Evolutionary conservation across 495 filamentous ascomycete species (phyloP).

Genomic region (Penicilliopsis zonata): DNA sequence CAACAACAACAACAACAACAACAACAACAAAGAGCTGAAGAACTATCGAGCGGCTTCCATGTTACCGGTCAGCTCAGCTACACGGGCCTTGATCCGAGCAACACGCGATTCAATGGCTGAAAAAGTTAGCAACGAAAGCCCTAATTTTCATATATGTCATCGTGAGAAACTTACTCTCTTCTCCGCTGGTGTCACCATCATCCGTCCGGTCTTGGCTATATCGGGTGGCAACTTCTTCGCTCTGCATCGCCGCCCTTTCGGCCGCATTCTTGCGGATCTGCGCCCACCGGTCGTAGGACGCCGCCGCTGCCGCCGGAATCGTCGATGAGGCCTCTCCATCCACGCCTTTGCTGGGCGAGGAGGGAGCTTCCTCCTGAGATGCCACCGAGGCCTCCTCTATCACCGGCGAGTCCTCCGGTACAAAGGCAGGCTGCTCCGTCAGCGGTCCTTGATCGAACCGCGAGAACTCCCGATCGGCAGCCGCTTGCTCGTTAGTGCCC

Average conservation of each 20-base stretch:
- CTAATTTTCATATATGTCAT: not conserved
- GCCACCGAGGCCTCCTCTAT: not conserved
- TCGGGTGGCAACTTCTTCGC: constrained; percentile 39
- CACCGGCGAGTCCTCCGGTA: constrained; percentile 51
- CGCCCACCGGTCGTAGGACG: constrained; percentile 69
- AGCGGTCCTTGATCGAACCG: constrained; percentile 88
- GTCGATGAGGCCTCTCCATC: constrained; percentile 10
- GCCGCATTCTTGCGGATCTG: constrained; percentile 92
- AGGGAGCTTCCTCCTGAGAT: not conserved
- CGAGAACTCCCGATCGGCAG: constrained; percentile 61
- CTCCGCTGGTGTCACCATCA: constrained; percentile 81
- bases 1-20: not conserved
- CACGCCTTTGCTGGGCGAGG: not conserved
- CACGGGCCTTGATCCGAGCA: constrained; percentile 92
- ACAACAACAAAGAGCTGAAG: not conserved
- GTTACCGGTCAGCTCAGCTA: constrained; percentile 84
- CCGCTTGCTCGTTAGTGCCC: constrained; percentile 50
- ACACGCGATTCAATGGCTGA: constrained; percentile 89
- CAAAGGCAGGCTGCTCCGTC: constrained; percentile 73
- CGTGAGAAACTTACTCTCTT: constrained; percentile 68
- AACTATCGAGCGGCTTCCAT: constrained; percentile 41
- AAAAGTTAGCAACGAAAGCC: constrained; percentile 4
- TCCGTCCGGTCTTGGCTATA: constrained; percentile 44
- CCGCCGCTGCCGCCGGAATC: constrained; percentile 5
- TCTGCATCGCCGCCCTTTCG: constrained; percentile 52